These are phyloP conservation scores for Calendula officinalis DNA, from an alignment of 129 eudicot species.

Conservation along the genomic window DNA sequence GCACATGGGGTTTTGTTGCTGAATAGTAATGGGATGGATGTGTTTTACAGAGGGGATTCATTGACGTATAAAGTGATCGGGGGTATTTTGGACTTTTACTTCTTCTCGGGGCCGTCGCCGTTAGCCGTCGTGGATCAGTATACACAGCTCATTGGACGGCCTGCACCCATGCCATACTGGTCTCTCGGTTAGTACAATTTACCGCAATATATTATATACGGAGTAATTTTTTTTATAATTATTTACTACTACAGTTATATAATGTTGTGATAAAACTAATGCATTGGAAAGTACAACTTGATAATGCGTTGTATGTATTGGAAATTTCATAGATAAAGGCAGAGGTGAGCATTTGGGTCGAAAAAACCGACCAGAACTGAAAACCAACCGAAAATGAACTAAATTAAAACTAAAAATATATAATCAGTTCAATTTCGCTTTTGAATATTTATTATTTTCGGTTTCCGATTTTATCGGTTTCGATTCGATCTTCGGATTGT, in stretches of 20 bases:
- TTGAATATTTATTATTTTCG: too few relatives aligned
- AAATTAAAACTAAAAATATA: too few relatives aligned
- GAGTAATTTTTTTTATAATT: constrained; percentile 8
- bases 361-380: too few relatives aligned
- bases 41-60: constrained; percentile 76
- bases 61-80: constrained; percentile 97
- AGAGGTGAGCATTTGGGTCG: too few relatives aligned
- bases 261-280: constrained; percentile 7
- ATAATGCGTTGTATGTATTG: not conserved
- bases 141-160: constrained; percentile 81
- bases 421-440: too few relatives aligned
- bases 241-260: constrained; percentile 17
- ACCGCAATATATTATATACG: not conserved
- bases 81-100: constrained; percentile 95
- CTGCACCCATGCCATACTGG: constrained; percentile 99
- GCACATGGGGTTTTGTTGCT: constrained; percentile 85
- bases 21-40: constrained; percentile 99
- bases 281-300: constrained; percentile 16
- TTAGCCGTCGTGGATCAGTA: constrained; percentile 87
- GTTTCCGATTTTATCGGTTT: too few relatives aligned
- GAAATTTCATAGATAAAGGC: too few relatives aligned
- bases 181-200: constrained; percentile 60
- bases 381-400: too few relatives aligned
- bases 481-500: too few relatives aligned
- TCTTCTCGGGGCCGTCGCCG: constrained; percentile 88